These are phyloP conservation scores for Boletus barrowsii DNA, from an alignment of 768 basidiomycete species.

Conservation along the genomic window DNA sequence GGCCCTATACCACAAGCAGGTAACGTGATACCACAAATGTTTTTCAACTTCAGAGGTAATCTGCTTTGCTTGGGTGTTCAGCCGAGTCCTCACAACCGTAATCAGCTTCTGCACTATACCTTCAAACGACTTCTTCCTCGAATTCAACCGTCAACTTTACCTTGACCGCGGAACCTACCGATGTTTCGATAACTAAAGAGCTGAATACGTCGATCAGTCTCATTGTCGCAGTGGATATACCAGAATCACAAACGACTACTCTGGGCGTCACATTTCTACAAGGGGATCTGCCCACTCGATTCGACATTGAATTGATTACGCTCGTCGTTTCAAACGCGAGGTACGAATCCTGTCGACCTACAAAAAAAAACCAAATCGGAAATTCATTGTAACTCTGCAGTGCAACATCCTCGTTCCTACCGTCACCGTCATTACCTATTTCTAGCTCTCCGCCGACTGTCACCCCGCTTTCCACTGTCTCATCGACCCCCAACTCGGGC, in stretches of 20 bases:
- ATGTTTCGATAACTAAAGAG: slow-evolving; percentile 33
- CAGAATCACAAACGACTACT: slow-evolving; percentile 38
- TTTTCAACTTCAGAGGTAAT: slow-evolving; percentile 52
- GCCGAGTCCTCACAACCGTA: slow-evolving; percentile 1
- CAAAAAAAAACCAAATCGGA: neutral
- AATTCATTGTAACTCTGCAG: slow-evolving; percentile 7
- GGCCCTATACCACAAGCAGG: slow-evolving; percentile 43
- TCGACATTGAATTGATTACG: slow-evolving; percentile 39
- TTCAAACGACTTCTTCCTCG: slow-evolving; percentile 42
- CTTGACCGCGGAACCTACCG: slow-evolving; percentile 36
- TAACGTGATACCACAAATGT: slow-evolving; percentile 54
- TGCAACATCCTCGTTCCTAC: slow-evolving; percentile 27
- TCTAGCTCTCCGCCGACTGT: slow-evolving; percentile 23
- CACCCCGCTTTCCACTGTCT: slow-evolving; percentile 3
- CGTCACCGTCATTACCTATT: slow-evolving; percentile 20
- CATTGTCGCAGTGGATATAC: slow-evolving; percentile 39
- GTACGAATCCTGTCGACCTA: slow-evolving; percentile 22
- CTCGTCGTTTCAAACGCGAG: slow-evolving; percentile 37
- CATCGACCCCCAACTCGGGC: slow-evolving; percentile 3
- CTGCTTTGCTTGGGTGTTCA: neutral
- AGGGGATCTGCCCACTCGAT: slow-evolving; percentile 23
- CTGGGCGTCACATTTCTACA: slow-evolving; percentile 42
- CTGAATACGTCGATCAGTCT: slow-evolving; percentile 43
- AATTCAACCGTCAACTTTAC: slow-evolving; percentile 55
- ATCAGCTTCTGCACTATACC: slow-evolving; percentile 43